Evolutionary conservation across 139 green algal species (phyloP).

Genomic region (Chlorella sp.): DNA sequence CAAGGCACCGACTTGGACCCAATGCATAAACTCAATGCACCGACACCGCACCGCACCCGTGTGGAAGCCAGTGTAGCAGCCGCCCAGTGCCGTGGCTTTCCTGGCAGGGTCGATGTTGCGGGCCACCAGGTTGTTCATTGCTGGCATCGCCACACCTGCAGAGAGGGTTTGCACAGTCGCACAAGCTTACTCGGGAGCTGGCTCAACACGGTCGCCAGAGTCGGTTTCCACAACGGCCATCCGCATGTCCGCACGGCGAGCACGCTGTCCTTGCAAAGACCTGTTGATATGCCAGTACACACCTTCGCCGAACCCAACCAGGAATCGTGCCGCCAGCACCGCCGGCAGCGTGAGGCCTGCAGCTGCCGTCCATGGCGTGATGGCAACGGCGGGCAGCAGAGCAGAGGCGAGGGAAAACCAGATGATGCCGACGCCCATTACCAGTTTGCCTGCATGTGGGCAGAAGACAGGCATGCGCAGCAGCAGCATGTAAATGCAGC

Average conservation of each 20-base stretch:
- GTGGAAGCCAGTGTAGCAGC: conserved; percentile 87
- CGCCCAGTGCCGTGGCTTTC: conserved; percentile 75
- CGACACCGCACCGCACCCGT: conserved; percentile 46
- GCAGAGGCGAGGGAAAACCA: conserved; percentile 88
- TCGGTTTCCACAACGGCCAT: no score
- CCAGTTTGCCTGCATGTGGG: conserved; percentile 72
- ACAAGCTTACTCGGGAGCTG: background rate
- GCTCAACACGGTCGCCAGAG: no score
- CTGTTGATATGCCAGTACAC: no score
- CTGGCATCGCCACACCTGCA: conserved; percentile 82
- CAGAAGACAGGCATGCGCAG: no score
- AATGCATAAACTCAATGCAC: no score
- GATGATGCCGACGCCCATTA: conserved; percentile 84
- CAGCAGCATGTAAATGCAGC: no score
- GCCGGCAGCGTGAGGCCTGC: conserved; percentile 68
- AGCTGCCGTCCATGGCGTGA: conserved; percentile 39
- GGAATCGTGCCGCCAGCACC: conserved; percentile 69
- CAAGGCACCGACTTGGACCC: no score
- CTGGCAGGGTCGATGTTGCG: conserved; percentile 56
- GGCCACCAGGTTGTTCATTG: conserved; percentile 95
- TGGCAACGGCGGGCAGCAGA: conserved; percentile 73
- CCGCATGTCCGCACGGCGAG: no score
- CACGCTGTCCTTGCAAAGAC: no score
- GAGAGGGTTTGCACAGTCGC: background rate
- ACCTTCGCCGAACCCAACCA: conserved; percentile 92